These are phyloP conservation scores for Trichoderma aggressivum DNA, from an alignment of 2,329 filamentous ascomycete genomes.

Conservation along the genomic window DNA sequence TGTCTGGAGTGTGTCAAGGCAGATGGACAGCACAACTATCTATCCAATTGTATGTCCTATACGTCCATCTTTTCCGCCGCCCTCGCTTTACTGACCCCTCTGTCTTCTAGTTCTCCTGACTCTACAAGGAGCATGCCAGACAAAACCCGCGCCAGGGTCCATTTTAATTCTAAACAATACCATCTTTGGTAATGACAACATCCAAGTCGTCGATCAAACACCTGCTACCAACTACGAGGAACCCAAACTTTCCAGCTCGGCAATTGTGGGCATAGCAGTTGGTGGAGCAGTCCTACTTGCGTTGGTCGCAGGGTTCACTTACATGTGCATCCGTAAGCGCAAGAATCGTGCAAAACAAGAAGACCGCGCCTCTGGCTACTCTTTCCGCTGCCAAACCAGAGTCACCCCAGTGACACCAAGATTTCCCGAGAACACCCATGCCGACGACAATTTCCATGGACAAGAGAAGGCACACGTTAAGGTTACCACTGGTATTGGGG, in stretches of 20 bases:
- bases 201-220: background rate
- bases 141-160: constrained; percentile 40
- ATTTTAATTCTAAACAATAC: constrained; percentile 43
- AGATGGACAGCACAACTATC: constrained; percentile 39
- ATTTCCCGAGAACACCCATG: background rate
- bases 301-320: constrained; percentile 38
- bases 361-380: constrained; percentile 40
- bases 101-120: constrained; percentile 45
- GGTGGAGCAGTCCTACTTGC: constrained; percentile 39
- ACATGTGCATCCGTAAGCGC: constrained; percentile 46
- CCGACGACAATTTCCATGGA: constrained; percentile 10
- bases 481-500: background rate
- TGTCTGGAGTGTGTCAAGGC: constrained; percentile 48
- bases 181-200: constrained; percentile 39
- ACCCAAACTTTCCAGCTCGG: constrained; percentile 34
- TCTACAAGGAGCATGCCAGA: constrained; percentile 49
- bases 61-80: background rate
- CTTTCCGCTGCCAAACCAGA: constrained; percentile 47
- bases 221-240: background rate
- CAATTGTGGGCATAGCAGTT: constrained; percentile 44
- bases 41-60: constrained; percentile 48
- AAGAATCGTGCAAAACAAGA: constrained; percentile 30
- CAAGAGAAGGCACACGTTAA: constrained; percentile 3
- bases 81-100: constrained; percentile 2
- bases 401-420: background rate